Evolutionary conservation across 441 rosid genomes (phyloP).

Genomic region (Corymbia calophylla): DNA sequence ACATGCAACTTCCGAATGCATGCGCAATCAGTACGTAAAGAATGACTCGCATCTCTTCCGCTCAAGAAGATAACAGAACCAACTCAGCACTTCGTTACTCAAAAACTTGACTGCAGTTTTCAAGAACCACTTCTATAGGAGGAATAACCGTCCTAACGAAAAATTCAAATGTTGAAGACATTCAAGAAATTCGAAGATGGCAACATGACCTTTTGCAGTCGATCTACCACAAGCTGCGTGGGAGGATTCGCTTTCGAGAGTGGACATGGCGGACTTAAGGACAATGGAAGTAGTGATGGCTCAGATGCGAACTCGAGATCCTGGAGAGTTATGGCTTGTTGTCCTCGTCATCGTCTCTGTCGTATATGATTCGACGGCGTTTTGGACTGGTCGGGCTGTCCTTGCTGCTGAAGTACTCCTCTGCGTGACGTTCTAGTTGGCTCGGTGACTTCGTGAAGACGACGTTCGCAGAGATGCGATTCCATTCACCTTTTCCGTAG

Average conservation of each 20-base stretch:
- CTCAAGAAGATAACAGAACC: neutral
- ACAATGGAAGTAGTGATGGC: neutral
- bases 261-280: neutral
- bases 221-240: neutral
- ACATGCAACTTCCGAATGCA: neutral
- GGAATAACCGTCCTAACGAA: neutral
- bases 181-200: neutral
- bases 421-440: neutral
- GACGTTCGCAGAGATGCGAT: neutral
- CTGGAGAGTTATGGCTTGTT: neutral
- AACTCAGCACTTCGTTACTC: neutral
- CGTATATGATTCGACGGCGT: neutral
- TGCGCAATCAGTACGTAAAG: neutral
- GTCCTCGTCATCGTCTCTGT: neutral
- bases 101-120: neutral
- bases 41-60: neutral
- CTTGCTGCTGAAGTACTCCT: neutral
- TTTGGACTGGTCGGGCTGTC: neutral
- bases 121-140: neutral
- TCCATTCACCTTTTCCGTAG: neutral
- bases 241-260: neutral
- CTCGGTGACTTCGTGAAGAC: neutral
- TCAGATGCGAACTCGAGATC: neutral
- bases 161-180: neutral
- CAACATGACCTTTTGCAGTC: neutral